Percentiles rank a stretch among this genome's conserved stretches.
Conservation (phyloP, 805 yeast species). For the Pichia insulana region DNA sequence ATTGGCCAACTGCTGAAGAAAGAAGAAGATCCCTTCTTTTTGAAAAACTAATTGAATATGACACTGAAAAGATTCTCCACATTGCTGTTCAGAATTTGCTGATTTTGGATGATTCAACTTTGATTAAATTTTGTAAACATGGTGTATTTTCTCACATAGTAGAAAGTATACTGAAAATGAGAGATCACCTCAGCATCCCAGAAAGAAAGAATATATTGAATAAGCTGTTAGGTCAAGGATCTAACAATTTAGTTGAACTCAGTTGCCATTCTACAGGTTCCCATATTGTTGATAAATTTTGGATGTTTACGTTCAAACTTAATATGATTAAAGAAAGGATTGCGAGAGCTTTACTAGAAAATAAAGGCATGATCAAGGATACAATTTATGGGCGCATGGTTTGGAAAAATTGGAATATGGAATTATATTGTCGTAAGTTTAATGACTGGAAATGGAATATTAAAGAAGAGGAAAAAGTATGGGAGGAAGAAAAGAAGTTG, state of each 20-base stretch:
- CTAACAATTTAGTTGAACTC: constrained; percentile 52
- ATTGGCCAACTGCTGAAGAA: constrained; percentile 90
- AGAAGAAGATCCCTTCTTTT: constrained; percentile 69
- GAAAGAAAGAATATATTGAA: constrained; percentile 61
- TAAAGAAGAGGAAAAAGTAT: constrained; percentile 41
- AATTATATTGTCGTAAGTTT: constrained; percentile 60
- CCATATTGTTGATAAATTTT: constrained; percentile 76
- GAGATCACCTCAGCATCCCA: constrained; percentile 40
- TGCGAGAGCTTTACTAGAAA: constrained; percentile 54
- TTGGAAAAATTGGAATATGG: constrained; percentile 94
- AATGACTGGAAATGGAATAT: constrained; percentile 73
- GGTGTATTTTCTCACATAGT: constrained; percentile 89
- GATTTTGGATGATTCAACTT: constrained; percentile 48
- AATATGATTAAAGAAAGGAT: constrained; percentile 82
- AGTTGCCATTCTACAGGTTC: constrained; percentile 87
- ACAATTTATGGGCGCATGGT: constrained; percentile 84
- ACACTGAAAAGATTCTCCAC: constrained; percentile 42
- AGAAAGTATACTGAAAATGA: constrained; percentile 46
- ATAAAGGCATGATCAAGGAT: constrained; percentile 65
- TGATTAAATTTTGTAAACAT: constrained; percentile 72
- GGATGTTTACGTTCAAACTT: constrained; percentile 69
- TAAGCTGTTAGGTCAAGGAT: constrained; percentile 45
- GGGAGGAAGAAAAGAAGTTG: constrained; percentile 10
- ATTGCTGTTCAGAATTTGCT: constrained; percentile 54
- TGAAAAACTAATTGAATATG: constrained; percentile 65